A percentile compares a stretch with the other conserved stretches of the same genome.
Conservation (phyloP, 495 filamentous ascomycete genomes). For the Bacidia rubella region DNA sequence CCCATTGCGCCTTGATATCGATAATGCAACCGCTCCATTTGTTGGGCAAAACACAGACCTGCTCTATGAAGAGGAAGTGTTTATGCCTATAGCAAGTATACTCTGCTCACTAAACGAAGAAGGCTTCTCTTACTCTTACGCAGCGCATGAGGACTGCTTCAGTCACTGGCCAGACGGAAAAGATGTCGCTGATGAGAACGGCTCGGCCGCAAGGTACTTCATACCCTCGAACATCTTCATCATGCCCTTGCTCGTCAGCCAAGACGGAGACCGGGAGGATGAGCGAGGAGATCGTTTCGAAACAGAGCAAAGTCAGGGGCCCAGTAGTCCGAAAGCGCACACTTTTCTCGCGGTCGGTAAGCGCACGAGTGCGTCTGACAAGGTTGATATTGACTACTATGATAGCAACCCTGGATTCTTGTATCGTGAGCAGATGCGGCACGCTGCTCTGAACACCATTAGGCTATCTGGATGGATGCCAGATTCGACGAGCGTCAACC, state of each 20-base stretch:
- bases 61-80: not conserved
- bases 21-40: no score
- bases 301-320: not conserved
- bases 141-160: not conserved
- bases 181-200: no score
- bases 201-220: not conserved
- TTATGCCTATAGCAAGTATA: not conserved
- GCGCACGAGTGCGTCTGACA: not conserved
- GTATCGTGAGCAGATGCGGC: not conserved
- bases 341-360: not conserved
- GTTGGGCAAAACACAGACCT: no score
- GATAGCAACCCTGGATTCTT: not conserved
- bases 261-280: not conserved
- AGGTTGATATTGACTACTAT: not conserved
- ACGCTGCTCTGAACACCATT: conserved; percentile 3
- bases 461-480: conserved; percentile 9
- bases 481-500: not conserved
- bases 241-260: not conserved
- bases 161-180: not conserved
- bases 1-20: no score
- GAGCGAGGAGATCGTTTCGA: not conserved
- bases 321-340: not conserved
- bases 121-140: not conserved
- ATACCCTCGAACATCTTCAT: not conserved
- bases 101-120: not conserved